Percentiles rank a stretch among this genome's conserved stretches.
These are phyloP conservation scores for Clonostachys sp. DNA, from an alignment of 2,329 filamentous ascomycete genomes.

Conservation along the genomic window DNA sequence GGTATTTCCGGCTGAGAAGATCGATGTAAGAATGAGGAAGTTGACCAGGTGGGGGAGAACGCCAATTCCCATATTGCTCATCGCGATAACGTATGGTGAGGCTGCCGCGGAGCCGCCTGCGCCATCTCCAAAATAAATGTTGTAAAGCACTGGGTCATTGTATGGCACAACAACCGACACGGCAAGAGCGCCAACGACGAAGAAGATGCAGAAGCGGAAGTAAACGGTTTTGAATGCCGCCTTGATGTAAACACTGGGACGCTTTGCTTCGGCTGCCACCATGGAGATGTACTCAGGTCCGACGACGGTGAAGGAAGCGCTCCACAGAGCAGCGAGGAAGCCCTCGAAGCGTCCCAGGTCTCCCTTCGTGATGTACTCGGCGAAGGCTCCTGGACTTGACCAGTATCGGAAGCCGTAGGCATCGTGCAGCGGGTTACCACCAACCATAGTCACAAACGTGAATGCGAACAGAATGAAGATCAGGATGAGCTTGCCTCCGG, in stretches of 20 bases:
- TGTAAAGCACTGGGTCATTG: constrained; percentile 29
- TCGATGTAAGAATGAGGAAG: constrained; percentile 38
- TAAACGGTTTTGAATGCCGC: constrained; percentile 17
- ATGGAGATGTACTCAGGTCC: constrained; percentile 59
- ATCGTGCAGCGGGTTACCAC: constrained; percentile 51
- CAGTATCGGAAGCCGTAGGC: constrained; percentile 64
- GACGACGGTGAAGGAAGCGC: constrained; percentile 39
- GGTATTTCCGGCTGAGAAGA: constrained; percentile 43
- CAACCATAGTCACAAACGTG: constrained; percentile 53
- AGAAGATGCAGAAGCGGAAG: constrained; percentile 20
- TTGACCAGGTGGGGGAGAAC: constrained; percentile 56
- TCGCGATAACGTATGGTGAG: constrained; percentile 54
- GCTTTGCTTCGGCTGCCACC: constrained; percentile 61
- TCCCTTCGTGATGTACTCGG: constrained; percentile 52
- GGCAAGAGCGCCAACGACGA: constrained; percentile 21
- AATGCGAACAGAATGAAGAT: constrained; percentile 56
- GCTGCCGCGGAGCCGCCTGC: constrained; percentile 34
- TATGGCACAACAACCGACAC: constrained; percentile 22
- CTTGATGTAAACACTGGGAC: constrained; percentile 46
- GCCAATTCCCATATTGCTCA: constrained; percentile 45
- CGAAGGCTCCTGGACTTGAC: constrained; percentile 49
- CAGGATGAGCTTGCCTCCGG: constrained; percentile 48
- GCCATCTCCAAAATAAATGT: constrained; percentile 9
- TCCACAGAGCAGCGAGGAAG: constrained; percentile 55
- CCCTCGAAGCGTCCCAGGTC: constrained; percentile 61